Evolutionary conservation across 805 yeast species (phyloP).

Genomic region (Candida chilensis): DNA sequence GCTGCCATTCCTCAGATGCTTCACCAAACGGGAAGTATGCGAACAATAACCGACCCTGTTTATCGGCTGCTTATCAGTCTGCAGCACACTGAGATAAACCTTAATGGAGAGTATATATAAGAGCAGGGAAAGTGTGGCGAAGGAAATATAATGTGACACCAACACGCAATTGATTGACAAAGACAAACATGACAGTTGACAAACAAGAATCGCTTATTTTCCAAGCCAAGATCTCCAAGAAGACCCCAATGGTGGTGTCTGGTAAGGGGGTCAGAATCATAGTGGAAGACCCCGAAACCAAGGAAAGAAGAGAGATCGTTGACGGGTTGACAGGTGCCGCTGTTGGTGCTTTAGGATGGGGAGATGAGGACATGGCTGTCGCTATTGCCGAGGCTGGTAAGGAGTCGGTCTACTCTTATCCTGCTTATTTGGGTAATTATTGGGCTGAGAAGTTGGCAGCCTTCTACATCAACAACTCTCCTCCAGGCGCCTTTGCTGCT

Average conservation of each 20-base stretch:
- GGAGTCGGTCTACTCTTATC: constrained; percentile 12
- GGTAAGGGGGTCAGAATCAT: constrained; percentile 33
- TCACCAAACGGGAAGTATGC: too few species aligned
- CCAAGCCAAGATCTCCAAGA: constrained; percentile 28
- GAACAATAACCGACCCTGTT: too few species aligned
- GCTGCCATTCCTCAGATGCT: too few species aligned
- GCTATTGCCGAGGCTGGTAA: constrained; percentile 12
- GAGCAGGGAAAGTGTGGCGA: too few species aligned
- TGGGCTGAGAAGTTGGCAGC: constrained; percentile 15
- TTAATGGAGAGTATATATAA: too few species aligned
- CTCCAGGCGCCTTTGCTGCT: constrained; percentile 28
- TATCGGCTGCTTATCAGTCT: too few species aligned
- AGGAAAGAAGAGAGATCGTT: constrained; percentile 13
- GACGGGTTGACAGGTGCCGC: constrained; percentile 22
- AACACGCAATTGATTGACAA: too few species aligned
- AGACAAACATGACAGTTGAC: constrained; percentile 2
- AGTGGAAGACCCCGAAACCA: constrained; percentile 30
- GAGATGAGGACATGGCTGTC: constrained; percentile 13
- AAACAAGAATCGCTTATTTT: constrained; percentile 24
- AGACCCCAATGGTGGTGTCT: constrained; percentile 25
- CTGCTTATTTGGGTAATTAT: constrained; percentile 13
- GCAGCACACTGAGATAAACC: too few species aligned
- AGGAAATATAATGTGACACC: too few species aligned
- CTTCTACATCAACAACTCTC: constrained; percentile 24
- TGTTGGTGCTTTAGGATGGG: constrained; percentile 23